Percentiles rank a stretch among this genome's conserved stretches.
These are phyloP conservation scores for Coemansia guatemalensis DNA, from an alignment of 192 early-diverging fungal species.

Conservation along the genomic window DNA sequence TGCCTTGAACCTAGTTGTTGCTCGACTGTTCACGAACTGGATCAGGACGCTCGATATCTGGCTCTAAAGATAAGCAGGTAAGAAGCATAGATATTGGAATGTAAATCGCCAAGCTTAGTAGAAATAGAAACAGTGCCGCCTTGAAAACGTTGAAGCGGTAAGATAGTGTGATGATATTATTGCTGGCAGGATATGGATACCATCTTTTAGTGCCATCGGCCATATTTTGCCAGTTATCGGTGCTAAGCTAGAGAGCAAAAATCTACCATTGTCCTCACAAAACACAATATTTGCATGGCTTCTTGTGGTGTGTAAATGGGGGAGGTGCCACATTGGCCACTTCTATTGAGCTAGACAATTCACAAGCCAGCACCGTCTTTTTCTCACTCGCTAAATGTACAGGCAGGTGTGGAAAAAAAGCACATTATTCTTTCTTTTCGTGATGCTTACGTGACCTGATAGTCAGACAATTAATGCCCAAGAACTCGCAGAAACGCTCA, in stretches of 20 bases:
- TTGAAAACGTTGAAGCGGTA: no score
- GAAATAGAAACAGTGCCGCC: no score
- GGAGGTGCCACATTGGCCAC: no score
- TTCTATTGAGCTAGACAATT: neutral
- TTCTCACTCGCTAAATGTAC: neutral
- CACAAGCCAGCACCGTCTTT: neutral
- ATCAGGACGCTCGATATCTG: conserved; percentile 34
- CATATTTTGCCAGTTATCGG: no score
- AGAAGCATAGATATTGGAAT: conserved; percentile 4
- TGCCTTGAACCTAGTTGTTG: conserved; percentile 4
- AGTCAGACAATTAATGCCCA: conserved; percentile 83
- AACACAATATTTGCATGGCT: no score
- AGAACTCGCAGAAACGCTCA: conserved; percentile 79
- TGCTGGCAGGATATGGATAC: no score
- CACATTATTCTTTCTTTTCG: conserved; percentile 39
- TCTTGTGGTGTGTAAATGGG: no score
- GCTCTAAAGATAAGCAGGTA: conserved; percentile 18
- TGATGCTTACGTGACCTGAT: conserved; percentile 63
- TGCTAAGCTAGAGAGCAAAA: no score
- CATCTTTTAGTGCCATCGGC: no score
- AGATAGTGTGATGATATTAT: no score
- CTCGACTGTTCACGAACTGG: neutral
- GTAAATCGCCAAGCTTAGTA: neutral
- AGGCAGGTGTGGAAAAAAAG: conserved; percentile 2
- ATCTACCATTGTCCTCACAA: no score